A percentile compares a stretch with the other conserved stretches of the same genome.
phyloP scores from a whole-genome alignment of 148 eudicot species.

The Rhododendron mucronatum region DNA sequence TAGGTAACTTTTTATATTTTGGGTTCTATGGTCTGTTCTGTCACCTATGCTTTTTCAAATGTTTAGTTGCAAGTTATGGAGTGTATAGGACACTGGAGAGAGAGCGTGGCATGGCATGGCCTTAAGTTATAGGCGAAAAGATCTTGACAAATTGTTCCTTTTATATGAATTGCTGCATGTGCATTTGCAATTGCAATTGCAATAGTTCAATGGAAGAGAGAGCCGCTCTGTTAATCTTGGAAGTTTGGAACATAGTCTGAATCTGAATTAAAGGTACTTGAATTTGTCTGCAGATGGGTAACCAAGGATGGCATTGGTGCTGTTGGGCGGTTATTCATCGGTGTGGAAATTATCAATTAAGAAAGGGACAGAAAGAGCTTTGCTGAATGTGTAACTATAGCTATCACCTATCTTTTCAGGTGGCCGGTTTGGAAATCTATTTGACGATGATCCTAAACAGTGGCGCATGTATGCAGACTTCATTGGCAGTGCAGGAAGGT shows the following conservation, averaged over 20 bases:
- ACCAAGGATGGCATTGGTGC: slow-evolving; percentile 99
- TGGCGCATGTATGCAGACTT: slow-evolving; percentile 99
- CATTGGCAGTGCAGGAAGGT: slow-evolving; percentile 99
- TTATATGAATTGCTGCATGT: not conserved
- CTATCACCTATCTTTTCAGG: slow-evolving; percentile 46
- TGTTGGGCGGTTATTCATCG: slow-evolving; percentile 88
- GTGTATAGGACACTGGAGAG: not conserved
- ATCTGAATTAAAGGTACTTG: slow-evolving; percentile 8
- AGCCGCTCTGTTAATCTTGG: not conserved
- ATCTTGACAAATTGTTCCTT: not conserved
- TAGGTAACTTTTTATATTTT: slow-evolving; percentile 44
- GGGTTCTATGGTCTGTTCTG: not conserved
- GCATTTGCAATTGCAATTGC: not conserved
- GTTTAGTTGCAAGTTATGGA: not conserved
- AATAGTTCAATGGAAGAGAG: not conserved
- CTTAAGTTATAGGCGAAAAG: not conserved
- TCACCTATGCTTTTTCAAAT: not conserved
- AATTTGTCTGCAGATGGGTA: slow-evolving; percentile 70
- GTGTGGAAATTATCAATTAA: slow-evolving; percentile 42
- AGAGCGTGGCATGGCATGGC: not conserved
- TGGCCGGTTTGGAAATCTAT: slow-evolving; percentile 85
- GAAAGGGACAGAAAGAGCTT: slow-evolving; percentile 15
- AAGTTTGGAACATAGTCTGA: not conserved
- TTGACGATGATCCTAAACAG: slow-evolving; percentile 93
- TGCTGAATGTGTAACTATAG: slow-evolving; percentile 19